Conservation (phyloP, 305 asterid genomes). For the Solanum aculeatissimum region DNA sequence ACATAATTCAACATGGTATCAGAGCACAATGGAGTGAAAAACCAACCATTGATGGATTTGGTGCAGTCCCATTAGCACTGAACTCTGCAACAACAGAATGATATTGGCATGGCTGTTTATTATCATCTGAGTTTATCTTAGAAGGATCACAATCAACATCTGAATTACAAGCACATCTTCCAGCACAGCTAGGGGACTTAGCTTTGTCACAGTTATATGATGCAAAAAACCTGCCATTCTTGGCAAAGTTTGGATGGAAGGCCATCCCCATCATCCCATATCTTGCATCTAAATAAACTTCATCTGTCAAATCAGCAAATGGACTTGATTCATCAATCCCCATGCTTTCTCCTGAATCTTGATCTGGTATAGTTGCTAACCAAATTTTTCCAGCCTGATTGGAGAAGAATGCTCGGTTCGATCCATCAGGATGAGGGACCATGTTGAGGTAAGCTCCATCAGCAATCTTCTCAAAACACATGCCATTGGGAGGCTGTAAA, state of each 20-base stretch:
- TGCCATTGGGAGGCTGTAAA: constrained; percentile 40
- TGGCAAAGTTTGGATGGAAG: constrained; percentile 68
- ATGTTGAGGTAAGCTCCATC: constrained; percentile 67
- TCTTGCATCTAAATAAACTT: constrained; percentile 46
- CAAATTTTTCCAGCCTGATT: constrained; percentile 68
- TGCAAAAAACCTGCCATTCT: constrained; percentile 83
- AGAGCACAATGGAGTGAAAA: not conserved
- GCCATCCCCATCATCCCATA: constrained; percentile 97
- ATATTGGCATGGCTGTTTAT: constrained; percentile 52
- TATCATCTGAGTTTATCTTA: constrained; percentile 32
- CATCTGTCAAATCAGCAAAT: constrained; percentile 80
- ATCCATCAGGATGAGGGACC: constrained; percentile 94
- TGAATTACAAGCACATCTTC: constrained; percentile 85
- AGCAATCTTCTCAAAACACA: constrained; percentile 75
- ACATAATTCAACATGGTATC: not conserved
- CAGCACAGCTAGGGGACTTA: constrained; percentile 61
- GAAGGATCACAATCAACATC: constrained; percentile 90
- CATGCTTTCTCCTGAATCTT: constrained; percentile 55
- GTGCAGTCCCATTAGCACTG: constrained; percentile 66
- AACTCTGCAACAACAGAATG: constrained; percentile 72
- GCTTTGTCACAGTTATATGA: constrained; percentile 75
- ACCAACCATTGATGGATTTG: constrained; percentile 60
- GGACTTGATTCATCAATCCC: constrained; percentile 70
- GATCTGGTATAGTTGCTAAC: constrained; percentile 76
- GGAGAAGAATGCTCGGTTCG: constrained; percentile 76